These are phyloP conservation scores for Panaeolus papilionaceus DNA, from an alignment of 768 basidiomycete species.

Conservation along the genomic window DNA sequence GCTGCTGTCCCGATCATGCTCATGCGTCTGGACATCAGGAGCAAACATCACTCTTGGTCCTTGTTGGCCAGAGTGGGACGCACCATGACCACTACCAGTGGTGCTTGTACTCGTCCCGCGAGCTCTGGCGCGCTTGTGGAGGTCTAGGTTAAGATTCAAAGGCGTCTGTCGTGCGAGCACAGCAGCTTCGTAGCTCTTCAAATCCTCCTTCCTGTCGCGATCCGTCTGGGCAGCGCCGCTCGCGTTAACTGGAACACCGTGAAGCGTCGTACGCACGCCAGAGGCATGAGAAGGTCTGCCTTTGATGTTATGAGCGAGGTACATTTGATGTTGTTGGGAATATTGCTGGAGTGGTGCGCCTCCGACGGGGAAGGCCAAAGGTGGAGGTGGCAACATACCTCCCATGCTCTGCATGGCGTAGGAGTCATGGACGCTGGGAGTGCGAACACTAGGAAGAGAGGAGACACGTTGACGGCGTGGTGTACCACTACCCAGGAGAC, in stretches of 20 bases:
- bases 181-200: constrained; percentile 77
- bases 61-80: background rate
- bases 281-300: constrained; percentile 30
- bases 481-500: constrained; percentile 17
- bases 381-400: constrained; percentile 19
- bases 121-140: constrained; percentile 5
- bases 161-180: constrained; percentile 73
- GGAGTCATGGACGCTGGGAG: constrained; percentile 51
- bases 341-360: constrained; percentile 6
- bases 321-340: constrained; percentile 26
- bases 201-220: constrained; percentile 52
- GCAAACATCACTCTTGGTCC: background rate
- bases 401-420: constrained; percentile 25
- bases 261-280: constrained; percentile 47
- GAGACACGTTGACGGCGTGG: constrained; percentile 60
- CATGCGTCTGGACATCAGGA: constrained; percentile 10
- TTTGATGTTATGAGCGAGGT: constrained; percentile 21
- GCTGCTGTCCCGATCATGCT: constrained; percentile 3
- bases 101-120: constrained; percentile 16
- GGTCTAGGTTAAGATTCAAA: constrained; percentile 50
- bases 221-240: constrained; percentile 23
- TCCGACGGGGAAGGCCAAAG: background rate
- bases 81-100: background rate
- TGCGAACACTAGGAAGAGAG: constrained; percentile 73
- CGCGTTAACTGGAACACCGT: constrained; percentile 28